These are phyloP conservation scores for Pelagophyceae sp. DNA, from an alignment of 352 stramenopile genomes.

Conservation along the genomic window DNA sequence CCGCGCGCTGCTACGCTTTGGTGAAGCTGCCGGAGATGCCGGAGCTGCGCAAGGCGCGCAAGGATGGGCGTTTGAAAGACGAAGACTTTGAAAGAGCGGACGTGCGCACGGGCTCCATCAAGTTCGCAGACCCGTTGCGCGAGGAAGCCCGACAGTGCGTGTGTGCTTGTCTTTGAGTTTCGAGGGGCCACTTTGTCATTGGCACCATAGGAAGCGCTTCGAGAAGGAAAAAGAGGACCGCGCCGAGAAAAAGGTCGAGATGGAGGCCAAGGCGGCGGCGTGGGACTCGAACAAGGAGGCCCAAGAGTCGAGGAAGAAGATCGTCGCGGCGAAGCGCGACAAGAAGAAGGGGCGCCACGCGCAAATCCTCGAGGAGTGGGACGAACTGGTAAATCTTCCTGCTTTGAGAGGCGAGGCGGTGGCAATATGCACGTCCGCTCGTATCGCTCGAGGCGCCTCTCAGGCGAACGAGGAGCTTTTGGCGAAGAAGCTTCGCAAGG, in stretches of 20 bases:
- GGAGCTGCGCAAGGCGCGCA: constrained; percentile 53
- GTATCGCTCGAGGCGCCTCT: constrained; percentile 41
- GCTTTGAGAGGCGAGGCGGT: not conserved
- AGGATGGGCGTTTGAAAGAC: constrained; percentile 33
- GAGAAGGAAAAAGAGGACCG: constrained; percentile 56
- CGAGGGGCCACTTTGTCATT: too few relatives aligned
- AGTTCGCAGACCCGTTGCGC: constrained; percentile 86
- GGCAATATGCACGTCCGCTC: not conserved
- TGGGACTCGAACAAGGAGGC: too few relatives aligned
- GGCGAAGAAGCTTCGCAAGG: constrained; percentile 92
- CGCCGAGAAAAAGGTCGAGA: constrained; percentile 60
- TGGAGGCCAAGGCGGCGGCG: constrained; percentile 48
- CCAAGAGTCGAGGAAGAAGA: constrained; percentile 48
- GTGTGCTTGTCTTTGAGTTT: constrained; percentile 45
- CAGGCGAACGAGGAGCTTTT: constrained; percentile 90
- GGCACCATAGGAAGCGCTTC: too few relatives aligned
- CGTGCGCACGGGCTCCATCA: constrained; percentile 79
- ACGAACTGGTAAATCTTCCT: constrained; percentile 36
- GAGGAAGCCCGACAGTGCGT: constrained; percentile 93
- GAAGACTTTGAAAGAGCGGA: constrained; percentile 48
- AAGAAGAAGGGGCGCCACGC: constrained; percentile 93
- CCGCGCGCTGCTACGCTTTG: constrained; percentile 70
- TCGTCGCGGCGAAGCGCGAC: constrained; percentile 58
- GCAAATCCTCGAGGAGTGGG: constrained; percentile 97
- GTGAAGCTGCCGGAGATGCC: constrained; percentile 74